These are phyloP conservation scores for Trametes gibbosa DNA, from an alignment of 768 basidiomycete genomes.

Conservation along the genomic window DNA sequence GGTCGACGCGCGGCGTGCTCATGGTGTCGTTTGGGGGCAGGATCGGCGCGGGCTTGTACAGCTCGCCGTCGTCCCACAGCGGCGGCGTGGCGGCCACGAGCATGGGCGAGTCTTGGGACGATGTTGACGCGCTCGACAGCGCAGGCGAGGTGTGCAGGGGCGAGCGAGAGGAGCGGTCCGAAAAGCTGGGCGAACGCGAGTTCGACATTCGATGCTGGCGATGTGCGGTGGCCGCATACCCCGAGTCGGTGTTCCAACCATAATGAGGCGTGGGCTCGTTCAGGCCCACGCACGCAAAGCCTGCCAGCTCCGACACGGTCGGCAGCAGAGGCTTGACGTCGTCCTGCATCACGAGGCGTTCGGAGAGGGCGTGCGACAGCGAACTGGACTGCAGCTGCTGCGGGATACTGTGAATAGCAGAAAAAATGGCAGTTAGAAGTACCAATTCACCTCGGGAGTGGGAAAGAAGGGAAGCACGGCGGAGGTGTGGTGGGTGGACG, in stretches of 20 bases:
- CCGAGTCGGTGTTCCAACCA: slow-evolving; percentile 7
- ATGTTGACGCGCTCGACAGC: slow-evolving; percentile 18
- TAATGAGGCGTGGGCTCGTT: slow-evolving; percentile 11
- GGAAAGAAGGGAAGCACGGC: slow-evolving; percentile 8
- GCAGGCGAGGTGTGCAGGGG: slow-evolving; percentile 13
- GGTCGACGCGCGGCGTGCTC: slow-evolving; percentile 33
- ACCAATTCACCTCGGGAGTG: slow-evolving; percentile 18
- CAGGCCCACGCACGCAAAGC: not conserved
- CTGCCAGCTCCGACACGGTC: not conserved
- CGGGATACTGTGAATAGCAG: slow-evolving; percentile 11
- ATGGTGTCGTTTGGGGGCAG: not conserved
- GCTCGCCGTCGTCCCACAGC: slow-evolving; percentile 20
- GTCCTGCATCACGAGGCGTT: slow-evolving; percentile 9
- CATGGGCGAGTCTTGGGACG: slow-evolving; percentile 16
- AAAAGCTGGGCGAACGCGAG: slow-evolving; percentile 20
- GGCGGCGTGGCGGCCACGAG: slow-evolving; percentile 17
- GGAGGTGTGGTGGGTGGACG: slow-evolving; percentile 4
- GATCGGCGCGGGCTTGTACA: slow-evolving; percentile 21
- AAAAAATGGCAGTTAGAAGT: slow-evolving; percentile 10
- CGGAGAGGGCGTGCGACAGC: slow-evolving; percentile 16
- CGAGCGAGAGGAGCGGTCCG: slow-evolving; percentile 15
- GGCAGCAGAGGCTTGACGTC: slow-evolving; percentile 12
- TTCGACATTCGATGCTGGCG: slow-evolving; percentile 1
- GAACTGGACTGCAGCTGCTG: slow-evolving; percentile 9
- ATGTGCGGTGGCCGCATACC: slow-evolving; percentile 13